Conservation (phyloP, 257 asterid genomes). For the Leonotis leonurus region DNA sequence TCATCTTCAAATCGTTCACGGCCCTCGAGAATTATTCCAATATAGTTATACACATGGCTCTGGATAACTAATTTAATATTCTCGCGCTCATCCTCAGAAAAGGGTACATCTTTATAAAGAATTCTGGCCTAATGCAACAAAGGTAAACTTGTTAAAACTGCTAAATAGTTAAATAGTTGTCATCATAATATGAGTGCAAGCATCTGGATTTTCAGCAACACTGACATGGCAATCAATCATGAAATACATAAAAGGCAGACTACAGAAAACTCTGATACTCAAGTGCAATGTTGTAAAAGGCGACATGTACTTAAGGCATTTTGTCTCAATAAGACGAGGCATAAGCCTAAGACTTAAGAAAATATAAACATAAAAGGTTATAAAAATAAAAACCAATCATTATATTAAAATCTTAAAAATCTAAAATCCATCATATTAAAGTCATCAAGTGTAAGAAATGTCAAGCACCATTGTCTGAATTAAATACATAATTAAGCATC, state of each 20-base stretch:
- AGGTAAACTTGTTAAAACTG: conserved; percentile 11
- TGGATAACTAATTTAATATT: conserved; percentile 75
- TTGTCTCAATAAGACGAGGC: no score
- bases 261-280: conserved; percentile 1
- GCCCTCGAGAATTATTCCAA: conserved; percentile 86
- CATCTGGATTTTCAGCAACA: conserved; percentile 1
- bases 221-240: not conserved
- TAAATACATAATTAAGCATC: no score
- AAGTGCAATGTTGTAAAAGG: no score
- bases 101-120: conserved; percentile 82
- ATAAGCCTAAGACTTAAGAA: no score
- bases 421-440: no score
- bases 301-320: no score
- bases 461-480: no score
- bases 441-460: no score
- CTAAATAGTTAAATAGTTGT: not conserved
- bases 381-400: no score
- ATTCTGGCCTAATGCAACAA: conserved; percentile 72
- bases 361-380: no score
- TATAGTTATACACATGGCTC: conserved; percentile 74
- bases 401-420: no score
- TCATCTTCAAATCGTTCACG: conserved; percentile 97
- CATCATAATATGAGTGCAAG: not conserved
- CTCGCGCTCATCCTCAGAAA: conserved; percentile 83
- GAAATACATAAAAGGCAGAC: not conserved